Base-by-base conservation (phyloP, 2,329 filamentous ascomycete species). In the Curvularia lunata region DNA sequence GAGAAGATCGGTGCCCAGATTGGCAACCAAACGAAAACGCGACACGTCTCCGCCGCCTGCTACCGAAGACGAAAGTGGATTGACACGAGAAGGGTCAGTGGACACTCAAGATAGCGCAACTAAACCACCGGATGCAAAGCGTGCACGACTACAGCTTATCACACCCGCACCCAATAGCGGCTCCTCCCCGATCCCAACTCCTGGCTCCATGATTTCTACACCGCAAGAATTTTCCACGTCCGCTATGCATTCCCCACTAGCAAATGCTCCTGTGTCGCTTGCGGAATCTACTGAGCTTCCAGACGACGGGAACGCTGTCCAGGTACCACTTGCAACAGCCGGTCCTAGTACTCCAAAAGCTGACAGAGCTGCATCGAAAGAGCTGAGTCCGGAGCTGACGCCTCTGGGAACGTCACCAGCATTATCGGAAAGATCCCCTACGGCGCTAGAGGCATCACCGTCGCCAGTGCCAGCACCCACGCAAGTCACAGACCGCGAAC, bases 1-100 rank as follows among this genome's bases (percentile, higher is more conserved):
- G 58, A 71, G 61, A 57, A 69, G 61, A 48, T 64, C 65, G 21
- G 27, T 63, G 12, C 50, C 66, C 1, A 73, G 67, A n/a, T 41
- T 70, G 1, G 60, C 69, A 9, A 80, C 75, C 64, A 88, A 87
- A 73, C 80, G 85, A 50, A 88, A 87, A 67, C 77, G 82, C 40
- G 84, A 86, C 48, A 75, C 80, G 28, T 77, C 77, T 19, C 77
- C 77, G 2, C 70, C 73, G n/a, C 55, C 56, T 18, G 34, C 63
- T 1, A 56, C 59, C 1, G 65, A 72, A 2, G 61, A 52, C 16
- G 52, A 64, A 4, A 41, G 48, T 10, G 60, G 61, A 16, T 46
- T 48, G 9, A 67, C 63, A 16, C 59, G 65, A 52, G 72, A 71
- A 32, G 50, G 58, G 5, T 75, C 72, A 1, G 47, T 65, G 34